These are phyloP conservation scores for Mycosphaerelloides madeirae DNA, from an alignment of 2,329 filamentous ascomycete species.

Conservation along the genomic window DNA sequence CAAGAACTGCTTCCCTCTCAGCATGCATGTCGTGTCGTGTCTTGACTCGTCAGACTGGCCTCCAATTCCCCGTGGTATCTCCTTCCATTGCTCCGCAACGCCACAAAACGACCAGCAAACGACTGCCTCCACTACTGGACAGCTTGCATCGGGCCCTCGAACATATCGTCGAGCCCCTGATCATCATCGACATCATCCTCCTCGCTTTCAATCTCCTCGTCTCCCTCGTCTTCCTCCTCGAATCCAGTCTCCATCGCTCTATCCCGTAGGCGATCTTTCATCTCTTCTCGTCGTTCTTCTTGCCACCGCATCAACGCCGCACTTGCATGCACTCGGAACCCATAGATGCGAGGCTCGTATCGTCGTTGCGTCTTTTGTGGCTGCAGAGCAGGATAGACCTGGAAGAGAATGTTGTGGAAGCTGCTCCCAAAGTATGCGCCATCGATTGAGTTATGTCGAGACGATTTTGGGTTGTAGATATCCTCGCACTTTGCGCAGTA, in stretches of 20 bases:
- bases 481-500: conserved; percentile 98
- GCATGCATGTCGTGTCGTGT: too few species aligned
- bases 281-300: conserved; percentile 70
- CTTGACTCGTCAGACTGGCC: neutral
- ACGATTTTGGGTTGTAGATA: conserved; percentile 97
- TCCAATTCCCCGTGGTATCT: neutral
- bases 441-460: conserved; percentile 89
- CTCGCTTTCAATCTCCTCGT: conserved; percentile 56
- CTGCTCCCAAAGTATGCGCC: conserved; percentile 97
- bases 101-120: neutral
- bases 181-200: conserved; percentile 57
- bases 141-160: conserved; percentile 28
- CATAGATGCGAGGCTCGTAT: conserved; percentile 87
- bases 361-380: conserved; percentile 79
- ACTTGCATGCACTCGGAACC: conserved; percentile 89
- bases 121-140: conserved; percentile 11
- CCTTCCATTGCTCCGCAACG: neutral
- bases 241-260: conserved; percentile 71
- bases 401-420: conserved; percentile 98
- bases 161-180: conserved; percentile 46
- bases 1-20: too few species aligned
- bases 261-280: conserved; percentile 71
- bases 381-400: conserved; percentile 88
- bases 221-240: conserved; percentile 60
- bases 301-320: conserved; percentile 92